phyloP scores from a whole-genome alignment of 2,329 filamentous ascomycete species.

The Mollisiaceae sp. region DNA sequence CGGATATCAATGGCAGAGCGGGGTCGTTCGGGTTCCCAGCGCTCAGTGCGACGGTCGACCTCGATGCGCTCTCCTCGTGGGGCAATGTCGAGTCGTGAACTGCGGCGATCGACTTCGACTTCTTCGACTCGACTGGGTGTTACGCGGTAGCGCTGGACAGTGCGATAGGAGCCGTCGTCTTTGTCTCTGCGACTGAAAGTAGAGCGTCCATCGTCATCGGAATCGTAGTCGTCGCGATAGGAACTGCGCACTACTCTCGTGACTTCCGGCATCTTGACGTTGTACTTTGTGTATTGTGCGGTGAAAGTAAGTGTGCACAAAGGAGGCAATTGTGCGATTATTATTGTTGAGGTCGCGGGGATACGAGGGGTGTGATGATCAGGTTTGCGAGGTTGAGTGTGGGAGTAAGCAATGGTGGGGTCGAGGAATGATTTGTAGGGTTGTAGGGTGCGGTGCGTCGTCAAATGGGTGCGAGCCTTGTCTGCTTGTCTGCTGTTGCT shows the following conservation, averaged over 20 bases:
- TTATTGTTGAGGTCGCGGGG: conserved; percentile 1
- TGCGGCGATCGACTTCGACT: conserved; percentile 38
- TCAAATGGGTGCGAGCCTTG: conserved; percentile 10
- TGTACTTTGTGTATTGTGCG: conserved; percentile 7
- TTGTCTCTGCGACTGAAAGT: conserved; percentile 31
- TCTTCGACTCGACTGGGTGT: conserved; percentile 37
- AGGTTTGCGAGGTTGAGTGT: conserved; percentile 7
- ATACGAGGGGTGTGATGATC: neutral
- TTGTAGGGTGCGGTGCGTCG: neutral
- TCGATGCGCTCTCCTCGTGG: conserved; percentile 39
- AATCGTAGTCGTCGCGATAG: conserved; percentile 41
- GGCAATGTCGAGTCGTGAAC: conserved; percentile 35
- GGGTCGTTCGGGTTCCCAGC: conserved; percentile 37
- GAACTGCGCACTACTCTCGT: conserved; percentile 26
- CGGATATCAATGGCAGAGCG: conserved; percentile 38
- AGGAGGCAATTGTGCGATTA: neutral
- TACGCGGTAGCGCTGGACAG: conserved; percentile 43
- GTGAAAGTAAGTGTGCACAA: neutral
- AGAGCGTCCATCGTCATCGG: conserved; percentile 39
- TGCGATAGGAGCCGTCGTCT: conserved; percentile 36
- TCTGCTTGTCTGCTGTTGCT: conserved; percentile 11
- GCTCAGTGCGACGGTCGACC: conserved; percentile 40
- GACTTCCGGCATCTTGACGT: conserved; percentile 24
- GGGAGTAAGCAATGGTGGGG: conserved; percentile 1
- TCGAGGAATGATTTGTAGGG: conserved; percentile 13